Conservation (phyloP, 2,329 filamentous ascomycete species). For the Huntiella savannae region DNA sequence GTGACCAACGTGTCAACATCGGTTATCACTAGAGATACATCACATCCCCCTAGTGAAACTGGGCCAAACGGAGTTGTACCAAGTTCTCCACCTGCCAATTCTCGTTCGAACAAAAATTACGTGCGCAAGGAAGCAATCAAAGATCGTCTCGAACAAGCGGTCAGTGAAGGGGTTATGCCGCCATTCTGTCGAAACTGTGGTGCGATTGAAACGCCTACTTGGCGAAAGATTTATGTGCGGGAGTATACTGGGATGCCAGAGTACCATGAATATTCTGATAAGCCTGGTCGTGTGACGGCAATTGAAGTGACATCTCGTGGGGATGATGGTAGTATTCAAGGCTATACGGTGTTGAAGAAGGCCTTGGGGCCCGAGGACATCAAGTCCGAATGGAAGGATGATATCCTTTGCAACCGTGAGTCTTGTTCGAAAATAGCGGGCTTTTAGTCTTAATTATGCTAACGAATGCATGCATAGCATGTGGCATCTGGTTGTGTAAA, state of each 20-base stretch:
- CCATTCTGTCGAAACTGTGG: conserved; percentile 85
- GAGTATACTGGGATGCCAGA: conserved; percentile 50
- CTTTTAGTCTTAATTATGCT: conserved; percentile 13
- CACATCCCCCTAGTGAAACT: conserved; percentile 26
- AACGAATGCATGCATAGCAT: conserved; percentile 33
- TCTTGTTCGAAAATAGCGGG: conserved; percentile 16
- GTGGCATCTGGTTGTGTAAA: conserved; percentile 86
- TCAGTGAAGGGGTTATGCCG: conserved; percentile 67
- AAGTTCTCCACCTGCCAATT: conserved; percentile 18
- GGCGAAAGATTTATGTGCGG: conserved; percentile 83
- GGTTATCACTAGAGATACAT: conserved; percentile 21
- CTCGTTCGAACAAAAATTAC: conserved; percentile 41
- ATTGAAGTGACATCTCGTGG: conserved; percentile 50
- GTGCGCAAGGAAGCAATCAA: conserved; percentile 44
- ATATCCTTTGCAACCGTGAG: conserved; percentile 74
- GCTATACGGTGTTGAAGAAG: conserved; percentile 66
- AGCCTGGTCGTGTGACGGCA: conserved; percentile 54
- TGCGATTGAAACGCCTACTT: conserved; percentile 86
- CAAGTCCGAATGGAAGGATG: conserved; percentile 47
- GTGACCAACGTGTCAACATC: not conserved
- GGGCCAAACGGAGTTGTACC: conserved; percentile 15
- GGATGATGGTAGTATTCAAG: conserved; percentile 38
- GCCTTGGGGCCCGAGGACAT: conserved; percentile 41
- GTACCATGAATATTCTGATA: conserved; percentile 51
- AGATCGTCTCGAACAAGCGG: conserved; percentile 39